Evolutionary conservation across 352 stramenopile species (phyloP).

Genomic region (Blastocystis sp.): DNA sequence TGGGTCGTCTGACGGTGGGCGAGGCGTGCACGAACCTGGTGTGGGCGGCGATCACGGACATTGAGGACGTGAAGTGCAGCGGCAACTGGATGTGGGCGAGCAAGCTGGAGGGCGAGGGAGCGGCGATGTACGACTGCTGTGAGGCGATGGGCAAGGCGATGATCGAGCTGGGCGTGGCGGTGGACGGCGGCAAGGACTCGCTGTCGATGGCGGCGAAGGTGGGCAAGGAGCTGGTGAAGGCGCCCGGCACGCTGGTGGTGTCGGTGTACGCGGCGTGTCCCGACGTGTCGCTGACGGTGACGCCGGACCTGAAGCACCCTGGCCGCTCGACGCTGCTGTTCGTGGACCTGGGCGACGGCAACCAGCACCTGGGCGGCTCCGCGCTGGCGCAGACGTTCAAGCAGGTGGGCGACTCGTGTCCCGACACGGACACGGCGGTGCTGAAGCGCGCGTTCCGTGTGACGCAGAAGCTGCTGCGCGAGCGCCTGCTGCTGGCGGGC

Average conservation of each 20-base stretch:
- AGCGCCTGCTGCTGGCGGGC: conserved; percentile 77
- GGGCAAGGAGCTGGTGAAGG: conserved; percentile 86
- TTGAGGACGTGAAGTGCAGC: conserved; percentile 90
- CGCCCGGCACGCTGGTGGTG: conserved; percentile 88
- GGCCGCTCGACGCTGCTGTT: conserved; percentile 77
- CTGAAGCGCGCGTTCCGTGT: conserved; percentile 71
- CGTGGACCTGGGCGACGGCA: conserved; percentile 80
- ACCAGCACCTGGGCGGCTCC: conserved; percentile 82
- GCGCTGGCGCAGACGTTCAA: conserved; percentile 80
- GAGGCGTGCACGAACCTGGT: conserved; percentile 96
- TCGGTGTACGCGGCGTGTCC: conserved; percentile 90
- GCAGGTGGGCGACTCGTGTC: conserved; percentile 70
- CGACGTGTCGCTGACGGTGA: conserved; percentile 91
- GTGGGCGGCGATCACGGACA: conserved; percentile 81
- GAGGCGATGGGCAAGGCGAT: conserved; percentile 85
- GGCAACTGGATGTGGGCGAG: conserved; percentile 99
- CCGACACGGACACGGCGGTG: conserved; percentile 78
- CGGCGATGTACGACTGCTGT: conserved; percentile 95
- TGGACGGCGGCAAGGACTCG: conserved; percentile 97
- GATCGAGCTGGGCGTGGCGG: conserved; percentile 83
- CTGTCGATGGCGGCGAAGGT: conserved; percentile 91
- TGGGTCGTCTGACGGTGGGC: conserved; percentile 86
- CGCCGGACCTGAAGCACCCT: conserved; percentile 84
- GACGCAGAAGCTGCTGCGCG: conserved; percentile 70
- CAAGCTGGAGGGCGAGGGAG: conserved; percentile 89